Evolutionary conservation across 371 early-diverging fungal species (phyloP).

Genomic region (Mortierella sp.): DNA sequence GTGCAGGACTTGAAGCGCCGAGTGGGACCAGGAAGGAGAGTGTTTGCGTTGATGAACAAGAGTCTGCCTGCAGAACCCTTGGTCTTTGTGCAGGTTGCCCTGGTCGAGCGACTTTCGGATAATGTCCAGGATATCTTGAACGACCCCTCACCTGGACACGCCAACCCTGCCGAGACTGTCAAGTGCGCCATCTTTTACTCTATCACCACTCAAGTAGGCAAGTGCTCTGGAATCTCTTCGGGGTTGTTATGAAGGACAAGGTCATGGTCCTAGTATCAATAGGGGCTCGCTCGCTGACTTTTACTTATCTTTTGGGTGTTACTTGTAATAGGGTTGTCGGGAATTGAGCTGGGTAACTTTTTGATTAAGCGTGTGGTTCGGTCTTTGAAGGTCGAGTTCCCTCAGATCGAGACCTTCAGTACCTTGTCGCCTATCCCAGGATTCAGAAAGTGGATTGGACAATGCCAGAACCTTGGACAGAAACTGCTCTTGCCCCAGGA

Average conservation of each 20-base stretch:
- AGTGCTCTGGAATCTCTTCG: neutral
- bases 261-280: neutral
- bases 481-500: constrained; percentile 40
- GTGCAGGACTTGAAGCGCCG: constrained; percentile 86
- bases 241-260: neutral
- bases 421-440: constrained; percentile 91
- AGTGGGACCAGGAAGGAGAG: constrained; percentile 81
- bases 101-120: constrained; percentile 67
- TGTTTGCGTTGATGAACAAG: constrained; percentile 85
- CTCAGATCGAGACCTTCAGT: constrained; percentile 79
- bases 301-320: neutral
- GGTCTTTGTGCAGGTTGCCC: constrained; percentile 87
- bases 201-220: constrained; percentile 85
- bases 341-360: constrained; percentile 89
- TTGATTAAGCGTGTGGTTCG: constrained; percentile 88
- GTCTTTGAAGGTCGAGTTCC: constrained; percentile 73
- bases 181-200: constrained; percentile 89
- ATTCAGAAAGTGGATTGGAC: constrained; percentile 81
- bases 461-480: constrained; percentile 44
- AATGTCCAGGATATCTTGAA: constrained; percentile 76
- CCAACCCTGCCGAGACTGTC: constrained; percentile 53
- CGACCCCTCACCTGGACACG: constrained; percentile 61
- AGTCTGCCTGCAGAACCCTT: constrained; percentile 81
- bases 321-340: constrained; percentile 68
- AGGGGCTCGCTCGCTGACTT: neutral